Percentiles rank a stretch among this genome's conserved stretches.
These are phyloP conservation scores for Sanghuangporus weigelae DNA, from an alignment of 1,284 basidiomycete species.

Conservation along the genomic window DNA sequence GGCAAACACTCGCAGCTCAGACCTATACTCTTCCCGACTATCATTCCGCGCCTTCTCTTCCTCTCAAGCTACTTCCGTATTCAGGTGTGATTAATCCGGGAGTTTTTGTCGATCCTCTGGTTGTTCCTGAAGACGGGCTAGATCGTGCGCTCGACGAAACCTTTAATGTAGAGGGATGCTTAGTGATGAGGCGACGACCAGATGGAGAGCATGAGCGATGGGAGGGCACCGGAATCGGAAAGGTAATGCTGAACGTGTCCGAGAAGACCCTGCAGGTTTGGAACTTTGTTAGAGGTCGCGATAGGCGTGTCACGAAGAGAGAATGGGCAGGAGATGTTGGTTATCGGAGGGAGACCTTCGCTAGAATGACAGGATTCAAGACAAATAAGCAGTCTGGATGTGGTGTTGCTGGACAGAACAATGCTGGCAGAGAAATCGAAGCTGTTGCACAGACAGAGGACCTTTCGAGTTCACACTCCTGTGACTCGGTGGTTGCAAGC, in stretches of 20 bases:
- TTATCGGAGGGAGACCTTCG: neutral
- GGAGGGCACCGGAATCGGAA: neutral
- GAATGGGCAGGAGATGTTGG: neutral
- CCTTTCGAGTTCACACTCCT: neutral
- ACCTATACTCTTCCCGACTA: neutral
- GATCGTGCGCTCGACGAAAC: neutral
- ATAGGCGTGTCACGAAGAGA: neutral
- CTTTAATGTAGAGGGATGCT: neutral
- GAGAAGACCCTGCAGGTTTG: neutral
- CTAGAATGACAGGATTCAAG: neutral
- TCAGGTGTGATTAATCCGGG: neutral
- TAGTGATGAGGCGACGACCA: neutral
- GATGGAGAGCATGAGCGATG: neutral
- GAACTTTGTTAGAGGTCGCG: neutral
- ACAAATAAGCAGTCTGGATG: neutral
- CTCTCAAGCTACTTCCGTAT: neutral
- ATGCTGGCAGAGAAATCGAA: neutral
- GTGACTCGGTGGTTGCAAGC: neutral
- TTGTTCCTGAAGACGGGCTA: neutral
- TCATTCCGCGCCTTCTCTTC: neutral
- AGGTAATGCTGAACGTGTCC: neutral
- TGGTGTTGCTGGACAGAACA: neutral
- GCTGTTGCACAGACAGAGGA: neutral
- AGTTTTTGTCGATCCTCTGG: neutral
- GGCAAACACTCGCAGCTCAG: slow-evolving; percentile 1